Evolutionary conservation across 805 yeast genomes (phyloP), one percentile per base, ranked within the genome.

Genomic region (Saccharomycopsis fermentans): DNA sequence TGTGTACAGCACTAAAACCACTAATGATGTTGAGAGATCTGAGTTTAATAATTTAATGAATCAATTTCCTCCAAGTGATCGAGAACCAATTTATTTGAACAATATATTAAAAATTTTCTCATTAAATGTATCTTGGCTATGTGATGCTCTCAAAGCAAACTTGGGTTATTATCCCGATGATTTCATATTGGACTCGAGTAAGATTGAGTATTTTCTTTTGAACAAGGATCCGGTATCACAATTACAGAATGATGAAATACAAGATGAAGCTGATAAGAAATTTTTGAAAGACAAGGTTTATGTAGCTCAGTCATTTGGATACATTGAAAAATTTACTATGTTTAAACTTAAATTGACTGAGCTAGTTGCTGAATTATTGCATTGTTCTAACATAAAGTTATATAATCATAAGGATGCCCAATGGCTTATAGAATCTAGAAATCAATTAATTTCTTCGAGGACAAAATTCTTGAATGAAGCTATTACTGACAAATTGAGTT

Each of bases 381-480:
- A 94, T 71, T 94, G 99, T 68, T 90, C 97, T 17, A 94, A 94
- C 71, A 94, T 94, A 97, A 88, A 86, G 1, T 76, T 90, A n/a
- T 78, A 94, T 64, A 94, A 92, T 69, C 89, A 90, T 53, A 81
- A 79, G 52, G 78, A 78, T 57, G 90, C 91, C 56, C 84, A 89
- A 69, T 77, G 77, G 36, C 77, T 89, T 50, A 82, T 90, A 24
- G 70, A 72, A 37, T 81, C 84, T 56, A 78, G 97, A 55, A 96
- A 90, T 66, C 70, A 72, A n/a, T 66, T 75, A 2, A 64, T 79
- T 52, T 64, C 63, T n/a, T 65, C 57, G 19, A 29, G 54, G 24
- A 21, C 21, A 1, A 37, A 50, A 37, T 50, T 56, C 35, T 50
- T 62, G 40, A 52, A 35, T 5, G 59, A 56, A 39, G 64, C 64